Evolutionary conservation across 805 yeast species (phyloP), one percentile per base, ranked within the genome.

Genomic region (Suhomyces xylopsoci): DNA sequence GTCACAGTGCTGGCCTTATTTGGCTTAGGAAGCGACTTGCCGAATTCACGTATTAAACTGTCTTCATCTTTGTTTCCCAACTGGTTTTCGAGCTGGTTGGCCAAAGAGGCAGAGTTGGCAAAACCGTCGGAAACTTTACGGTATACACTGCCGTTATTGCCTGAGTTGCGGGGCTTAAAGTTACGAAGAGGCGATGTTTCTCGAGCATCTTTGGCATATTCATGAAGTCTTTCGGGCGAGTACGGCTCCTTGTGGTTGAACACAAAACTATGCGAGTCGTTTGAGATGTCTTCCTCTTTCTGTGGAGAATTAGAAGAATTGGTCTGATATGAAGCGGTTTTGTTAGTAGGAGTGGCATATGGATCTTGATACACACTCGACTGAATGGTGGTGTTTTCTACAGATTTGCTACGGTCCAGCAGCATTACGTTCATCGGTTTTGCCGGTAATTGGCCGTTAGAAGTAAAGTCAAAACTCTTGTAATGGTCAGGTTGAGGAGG

Each of bases 361-460:
- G 20, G 7, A 32, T 30, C 40, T 28, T 49, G 48, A 14, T 46
- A 45, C 14, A 38, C 28, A 14, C 43, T 34, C 14, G 46, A 20
- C 8, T 43, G 52, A 8, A 47, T n/a, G 17, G 51, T 36, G 5
- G 41, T 41, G 41, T 48, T 48, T 8, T 24, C 28, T n/a, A 25
- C 47, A 20, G 48, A 44, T 20, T 38, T 38, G 8, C 28, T 12
- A 7, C 53, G 52, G 52, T 69, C 71, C n/a, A 62, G 66, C 34
- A 58, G 65, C 70, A 73, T 62, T 6, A 69, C 68, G 51, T 62
- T 67, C 79, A 75, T 74, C 7, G 76, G 77, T 53, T 75, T 75
- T 62, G 64, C 52, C 2, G 79, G 79, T 28, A 74, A 65, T 52
- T 68, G 65, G 1, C 79, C 79, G 59, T 73, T 72, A 6, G 75